Evolutionary conservation across 345 rosid species (phyloP).

Genomic region (Hirschfeldia incana): DNA sequence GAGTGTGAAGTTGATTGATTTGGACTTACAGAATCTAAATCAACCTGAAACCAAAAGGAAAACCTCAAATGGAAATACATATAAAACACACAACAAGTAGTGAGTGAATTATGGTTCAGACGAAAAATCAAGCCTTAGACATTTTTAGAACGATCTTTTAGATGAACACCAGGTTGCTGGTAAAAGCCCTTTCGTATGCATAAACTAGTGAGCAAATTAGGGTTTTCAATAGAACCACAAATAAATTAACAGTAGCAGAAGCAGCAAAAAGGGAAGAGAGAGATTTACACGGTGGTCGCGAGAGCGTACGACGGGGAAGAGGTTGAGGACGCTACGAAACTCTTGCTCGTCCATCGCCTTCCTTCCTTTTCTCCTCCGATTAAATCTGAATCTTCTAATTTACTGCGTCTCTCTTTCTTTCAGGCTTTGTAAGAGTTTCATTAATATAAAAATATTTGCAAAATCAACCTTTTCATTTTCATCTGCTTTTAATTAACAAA

Average conservation of each 20-base stretch:
- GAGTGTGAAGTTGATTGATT: conserved; percentile 57
- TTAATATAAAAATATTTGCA: background rate
- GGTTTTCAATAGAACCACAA: background rate
- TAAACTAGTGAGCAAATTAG: background rate
- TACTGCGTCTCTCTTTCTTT: background rate
- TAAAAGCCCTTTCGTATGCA: background rate
- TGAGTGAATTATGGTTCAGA: background rate
- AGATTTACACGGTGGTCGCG: conserved; percentile 59
- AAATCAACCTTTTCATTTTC: background rate
- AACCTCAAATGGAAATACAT: background rate
- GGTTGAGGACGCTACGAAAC: conserved; percentile 68
- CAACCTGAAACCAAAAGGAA: conserved; percentile 46
- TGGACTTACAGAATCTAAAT: conserved; percentile 53
- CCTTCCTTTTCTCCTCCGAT: conserved; percentile 1
- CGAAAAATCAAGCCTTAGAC: background rate
- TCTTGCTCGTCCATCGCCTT: conserved; percentile 73
- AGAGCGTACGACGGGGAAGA: conserved; percentile 83
- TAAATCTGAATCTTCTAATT: background rate
- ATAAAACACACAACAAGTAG: background rate
- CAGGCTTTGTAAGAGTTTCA: background rate
- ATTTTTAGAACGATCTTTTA: background rate
- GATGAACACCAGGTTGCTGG: conserved; percentile 5
- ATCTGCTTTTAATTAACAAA: too few species aligned
- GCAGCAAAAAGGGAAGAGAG: conserved; percentile 9
- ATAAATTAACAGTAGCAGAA: background rate